These are phyloP conservation scores for Nannizzia gypsea DNA, from an alignment of 2,329 filamentous ascomycete genomes.

Conservation along the genomic window DNA sequence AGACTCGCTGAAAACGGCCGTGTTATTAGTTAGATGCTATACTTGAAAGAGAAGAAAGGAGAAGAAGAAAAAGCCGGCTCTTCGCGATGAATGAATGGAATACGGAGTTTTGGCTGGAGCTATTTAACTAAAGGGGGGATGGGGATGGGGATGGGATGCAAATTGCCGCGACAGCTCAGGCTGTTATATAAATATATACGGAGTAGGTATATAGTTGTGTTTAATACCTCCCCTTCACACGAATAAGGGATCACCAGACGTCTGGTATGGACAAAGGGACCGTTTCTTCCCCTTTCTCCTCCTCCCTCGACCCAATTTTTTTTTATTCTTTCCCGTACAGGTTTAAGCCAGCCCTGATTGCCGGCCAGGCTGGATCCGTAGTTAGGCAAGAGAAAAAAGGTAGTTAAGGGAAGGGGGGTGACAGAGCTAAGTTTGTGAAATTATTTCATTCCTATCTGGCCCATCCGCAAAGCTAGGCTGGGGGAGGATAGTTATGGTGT, in stretches of 20 bases:
- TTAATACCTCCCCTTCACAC: too few species aligned
- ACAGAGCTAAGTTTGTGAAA: slow-evolving; percentile 3
- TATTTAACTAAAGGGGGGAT: too few species aligned
- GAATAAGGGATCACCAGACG: too few species aligned
- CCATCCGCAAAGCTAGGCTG: background rate
- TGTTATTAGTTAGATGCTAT: background rate
- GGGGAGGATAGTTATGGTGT: background rate
- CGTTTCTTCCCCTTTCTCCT: background rate
- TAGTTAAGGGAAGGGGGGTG: background rate
- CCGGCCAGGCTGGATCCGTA: background rate
- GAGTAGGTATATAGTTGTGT: background rate
- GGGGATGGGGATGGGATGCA: background rate
- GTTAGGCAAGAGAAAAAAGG: background rate
- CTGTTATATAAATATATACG: background rate
- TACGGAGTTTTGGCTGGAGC: background rate
- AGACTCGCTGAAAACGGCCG: background rate
- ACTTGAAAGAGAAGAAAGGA: too few species aligned
- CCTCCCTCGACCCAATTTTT: background rate
- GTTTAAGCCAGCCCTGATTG: background rate
- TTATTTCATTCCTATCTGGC: slow-evolving; percentile 1
- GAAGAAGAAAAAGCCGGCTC: background rate
- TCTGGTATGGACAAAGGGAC: background rate
- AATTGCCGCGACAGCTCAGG: background rate
- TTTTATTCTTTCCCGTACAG: background rate
- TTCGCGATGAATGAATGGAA: background rate